A percentile compares a stretch with the other conserved stretches of the same genome.
Evolutionary conservation across 2,329 filamentous ascomycete genomes (phyloP).

Genomic region (Davidsoniella virescens): DNA sequence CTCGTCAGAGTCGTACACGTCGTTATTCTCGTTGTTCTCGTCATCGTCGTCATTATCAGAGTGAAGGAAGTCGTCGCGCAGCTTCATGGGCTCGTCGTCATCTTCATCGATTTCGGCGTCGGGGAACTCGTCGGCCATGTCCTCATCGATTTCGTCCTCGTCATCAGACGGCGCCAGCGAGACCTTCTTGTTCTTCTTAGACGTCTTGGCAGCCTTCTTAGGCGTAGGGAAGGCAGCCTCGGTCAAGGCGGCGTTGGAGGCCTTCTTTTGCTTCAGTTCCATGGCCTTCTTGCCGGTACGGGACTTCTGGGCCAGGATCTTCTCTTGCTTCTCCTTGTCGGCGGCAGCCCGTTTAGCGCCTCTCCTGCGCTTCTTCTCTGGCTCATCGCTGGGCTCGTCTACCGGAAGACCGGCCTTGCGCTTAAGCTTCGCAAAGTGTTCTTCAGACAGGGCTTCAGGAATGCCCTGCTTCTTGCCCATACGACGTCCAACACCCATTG

Average conservation of each 20-base stretch:
- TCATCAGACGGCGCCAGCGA: slow-evolving; percentile 21
- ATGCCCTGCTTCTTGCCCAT: slow-evolving; percentile 94
- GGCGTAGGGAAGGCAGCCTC: slow-evolving; percentile 17
- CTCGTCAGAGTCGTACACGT: slow-evolving; percentile 58
- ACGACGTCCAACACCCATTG: slow-evolving; percentile 77
- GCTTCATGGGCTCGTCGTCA: slow-evolving; percentile 24
- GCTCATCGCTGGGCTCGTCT: slow-evolving; percentile 35
- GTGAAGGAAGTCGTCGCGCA: slow-evolving; percentile 42
- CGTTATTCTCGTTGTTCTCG: slow-evolving; percentile 33
- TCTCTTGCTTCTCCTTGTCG: slow-evolving; percentile 4
- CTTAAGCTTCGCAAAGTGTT: slow-evolving; percentile 63
- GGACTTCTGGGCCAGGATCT: slow-evolving; percentile 18
- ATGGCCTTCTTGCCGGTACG: slow-evolving; percentile 22
- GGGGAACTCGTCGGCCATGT: slow-evolving; percentile 27
- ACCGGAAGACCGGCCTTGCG: slow-evolving; percentile 63
- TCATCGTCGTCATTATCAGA: slow-evolving; percentile 20
- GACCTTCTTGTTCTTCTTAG: slow-evolving; percentile 21
- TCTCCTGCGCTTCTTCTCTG: slow-evolving; percentile 46
- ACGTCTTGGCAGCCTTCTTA: slow-evolving; percentile 20
- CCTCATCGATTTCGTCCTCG: slow-evolving; percentile 23
- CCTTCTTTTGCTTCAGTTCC: slow-evolving; percentile 17
- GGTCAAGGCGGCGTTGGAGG: slow-evolving; percentile 20
- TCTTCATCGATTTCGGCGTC: slow-evolving; percentile 26
- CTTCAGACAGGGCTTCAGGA: slow-evolving; percentile 68
- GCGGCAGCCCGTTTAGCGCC: slow-evolving; percentile 20